Evolutionary conservation across 129 eudicot genomes (phyloP).

Genomic region (Deinandra increscens): DNA sequence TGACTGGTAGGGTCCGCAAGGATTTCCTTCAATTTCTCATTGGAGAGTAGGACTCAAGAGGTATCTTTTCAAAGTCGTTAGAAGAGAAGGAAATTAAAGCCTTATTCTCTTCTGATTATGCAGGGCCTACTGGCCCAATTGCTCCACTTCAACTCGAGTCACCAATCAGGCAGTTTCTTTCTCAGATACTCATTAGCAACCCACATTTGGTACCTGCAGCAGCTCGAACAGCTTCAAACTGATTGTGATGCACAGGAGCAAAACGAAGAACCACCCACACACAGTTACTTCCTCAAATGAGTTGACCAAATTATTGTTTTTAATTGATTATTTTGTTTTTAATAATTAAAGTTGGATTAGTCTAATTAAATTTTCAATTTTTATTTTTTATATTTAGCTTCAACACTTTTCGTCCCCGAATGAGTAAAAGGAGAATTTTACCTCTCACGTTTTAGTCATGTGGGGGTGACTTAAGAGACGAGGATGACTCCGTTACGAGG

Average conservation of each 20-base stretch:
- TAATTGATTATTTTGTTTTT: no score
- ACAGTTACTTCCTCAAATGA: conserved; percentile 78
- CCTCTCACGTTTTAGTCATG: no score
- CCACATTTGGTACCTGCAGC: conserved; percentile 99
- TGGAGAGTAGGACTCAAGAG: conserved; percentile 40
- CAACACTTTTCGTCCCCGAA: no score
- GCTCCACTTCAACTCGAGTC: conserved; percentile 98
- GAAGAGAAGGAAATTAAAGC: conserved; percentile 57
- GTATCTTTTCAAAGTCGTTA: conserved; percentile 33
- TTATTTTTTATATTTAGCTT: no score
- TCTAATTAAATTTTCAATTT: no score
- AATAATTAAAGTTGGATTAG: no score
- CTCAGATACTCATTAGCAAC: conserved; percentile 76
- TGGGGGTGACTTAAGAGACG: no score
- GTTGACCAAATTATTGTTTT: no score
- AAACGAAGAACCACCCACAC: conserved; percentile 74
- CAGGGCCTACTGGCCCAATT: conserved; percentile 52
- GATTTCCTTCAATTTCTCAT: conserved; percentile 28
- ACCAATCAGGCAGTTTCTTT: conserved; percentile 84
- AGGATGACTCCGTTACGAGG: no score
- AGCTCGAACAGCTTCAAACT: conserved; percentile 90
- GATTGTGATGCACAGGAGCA: conserved; percentile 75
- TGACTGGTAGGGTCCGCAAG: conserved; percentile 37
- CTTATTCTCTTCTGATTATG: conserved; percentile 61
- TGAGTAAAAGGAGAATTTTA: no score